Evolutionary conservation across 163 green algal species (phyloP).

Genomic region (Picocystis sp.): DNA sequence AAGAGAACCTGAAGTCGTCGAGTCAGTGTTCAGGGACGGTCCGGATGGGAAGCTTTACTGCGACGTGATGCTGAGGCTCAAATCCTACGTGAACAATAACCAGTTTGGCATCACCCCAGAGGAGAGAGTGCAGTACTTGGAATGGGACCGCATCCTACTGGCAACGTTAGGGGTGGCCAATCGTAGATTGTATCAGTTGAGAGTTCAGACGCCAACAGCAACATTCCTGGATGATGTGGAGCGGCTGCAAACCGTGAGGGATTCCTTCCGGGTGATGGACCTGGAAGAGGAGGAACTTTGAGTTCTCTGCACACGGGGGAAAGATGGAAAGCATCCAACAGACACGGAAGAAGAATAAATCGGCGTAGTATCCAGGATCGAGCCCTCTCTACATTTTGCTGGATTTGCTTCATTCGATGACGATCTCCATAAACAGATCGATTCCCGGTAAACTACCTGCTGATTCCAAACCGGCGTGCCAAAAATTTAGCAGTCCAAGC

Average conservation of each 20-base stretch:
- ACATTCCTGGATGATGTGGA: constrained; percentile 21
- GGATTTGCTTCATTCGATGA: too few species aligned
- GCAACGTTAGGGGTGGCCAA: constrained; percentile 68
- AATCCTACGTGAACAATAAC: constrained; percentile 68
- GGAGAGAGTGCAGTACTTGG: constrained; percentile 32
- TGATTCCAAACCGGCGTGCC: not conserved
- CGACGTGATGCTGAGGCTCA: constrained; percentile 58
- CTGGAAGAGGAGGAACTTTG: too few species aligned
- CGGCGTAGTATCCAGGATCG: too few species aligned
- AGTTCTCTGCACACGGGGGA: too few species aligned
- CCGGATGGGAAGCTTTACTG: constrained; percentile 46
- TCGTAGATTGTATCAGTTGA: constrained; percentile 73
- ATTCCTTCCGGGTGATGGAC: constrained; percentile 20
- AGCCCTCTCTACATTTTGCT: too few species aligned
- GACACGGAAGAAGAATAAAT: too few species aligned
- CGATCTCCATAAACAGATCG: too few species aligned
- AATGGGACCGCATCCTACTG: constrained; percentile 56
- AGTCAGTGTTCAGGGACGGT: constrained; percentile 27
- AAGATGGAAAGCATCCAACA: too few species aligned
- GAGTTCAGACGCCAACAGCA: constrained; percentile 47
- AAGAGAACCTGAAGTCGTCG: constrained; percentile 42
- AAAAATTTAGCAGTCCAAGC: constrained; percentile 5
- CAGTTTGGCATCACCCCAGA: constrained; percentile 46
- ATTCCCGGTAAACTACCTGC: too few species aligned
- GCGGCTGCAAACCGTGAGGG: constrained; percentile 15